Conservation (phyloP, 2,329 filamentous ascomycete species). For the Thyridium curvatum region DNA sequence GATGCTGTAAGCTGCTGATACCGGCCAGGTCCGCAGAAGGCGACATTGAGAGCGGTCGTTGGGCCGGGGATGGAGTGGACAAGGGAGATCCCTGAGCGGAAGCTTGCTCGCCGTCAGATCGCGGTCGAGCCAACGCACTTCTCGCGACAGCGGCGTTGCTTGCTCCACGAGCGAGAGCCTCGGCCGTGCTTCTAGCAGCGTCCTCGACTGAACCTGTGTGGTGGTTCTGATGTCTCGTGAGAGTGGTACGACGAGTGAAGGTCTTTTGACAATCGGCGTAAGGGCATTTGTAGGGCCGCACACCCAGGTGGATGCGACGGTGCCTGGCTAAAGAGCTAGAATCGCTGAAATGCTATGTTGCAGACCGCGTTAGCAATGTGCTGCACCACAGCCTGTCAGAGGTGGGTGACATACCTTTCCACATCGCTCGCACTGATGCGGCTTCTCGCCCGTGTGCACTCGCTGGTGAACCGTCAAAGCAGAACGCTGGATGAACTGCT, state of each 20-base stretch:
- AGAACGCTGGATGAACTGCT: conserved; percentile 95
- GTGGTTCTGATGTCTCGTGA: conserved; percentile 93
- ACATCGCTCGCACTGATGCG: conserved; percentile 94
- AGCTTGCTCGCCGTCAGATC: conserved; percentile 65
- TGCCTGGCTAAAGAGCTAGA: conserved; percentile 91
- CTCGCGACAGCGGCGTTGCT: conserved; percentile 26
- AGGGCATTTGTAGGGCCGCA: conserved; percentile 93
- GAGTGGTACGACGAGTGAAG: conserved; percentile 88
- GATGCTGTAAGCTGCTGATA: conserved; percentile 62
- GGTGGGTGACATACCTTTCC: conserved; percentile 89
- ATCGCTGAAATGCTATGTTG: conserved; percentile 80
- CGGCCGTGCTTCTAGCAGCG: conserved; percentile 80
- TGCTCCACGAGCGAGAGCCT: conserved; percentile 60
- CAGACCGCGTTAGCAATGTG: conserved; percentile 13
- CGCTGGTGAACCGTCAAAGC: conserved; percentile 92
- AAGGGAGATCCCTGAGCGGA: conserved; percentile 68
- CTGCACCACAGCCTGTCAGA: too few species aligned
- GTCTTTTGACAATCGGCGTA: conserved; percentile 98
- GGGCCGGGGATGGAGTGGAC: conserved; percentile 77
- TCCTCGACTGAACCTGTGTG: conserved; percentile 95
- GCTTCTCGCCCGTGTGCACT: conserved; percentile 96
- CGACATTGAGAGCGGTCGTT: conserved; percentile 73
- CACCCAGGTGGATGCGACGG: conserved; percentile 90
- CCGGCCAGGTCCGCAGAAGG: conserved; percentile 69
- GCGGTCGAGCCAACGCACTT: conserved; percentile 23